A percentile compares a stretch with the other conserved stretches of the same genome.
These are phyloP conservation scores for Macadamia integrifolia DNA, from an alignment of 164 flowering plant species.

Conservation along the genomic window DNA sequence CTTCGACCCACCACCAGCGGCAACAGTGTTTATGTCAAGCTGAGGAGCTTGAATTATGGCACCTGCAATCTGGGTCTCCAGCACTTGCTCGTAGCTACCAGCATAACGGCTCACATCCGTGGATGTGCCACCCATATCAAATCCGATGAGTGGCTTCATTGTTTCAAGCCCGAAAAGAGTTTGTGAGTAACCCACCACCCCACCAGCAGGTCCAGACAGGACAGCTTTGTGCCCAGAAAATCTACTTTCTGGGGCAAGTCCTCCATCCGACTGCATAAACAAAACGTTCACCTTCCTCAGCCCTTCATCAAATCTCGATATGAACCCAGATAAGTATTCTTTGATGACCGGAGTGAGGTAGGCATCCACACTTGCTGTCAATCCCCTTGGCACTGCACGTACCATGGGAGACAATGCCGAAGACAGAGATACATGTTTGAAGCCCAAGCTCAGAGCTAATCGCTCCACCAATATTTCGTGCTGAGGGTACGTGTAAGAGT, in stretches of 20 bases:
- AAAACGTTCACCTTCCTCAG: conserved; percentile 71
- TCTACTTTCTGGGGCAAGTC: conserved; percentile 90
- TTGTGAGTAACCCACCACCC: conserved; percentile 97
- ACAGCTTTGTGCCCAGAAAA: conserved; percentile 99
- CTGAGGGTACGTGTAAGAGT: conserved; percentile 85
- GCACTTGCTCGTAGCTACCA: conserved; percentile 83
- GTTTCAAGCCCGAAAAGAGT: conserved; percentile 87
- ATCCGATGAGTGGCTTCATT: conserved; percentile 87
- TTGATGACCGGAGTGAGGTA: conserved; percentile 93
- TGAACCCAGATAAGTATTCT: conserved; percentile 84
- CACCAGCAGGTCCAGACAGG: conserved; percentile 98
- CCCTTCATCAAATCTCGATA: conserved; percentile 81
- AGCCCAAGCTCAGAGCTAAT: conserved; percentile 74
- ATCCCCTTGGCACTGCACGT: conserved; percentile 97
- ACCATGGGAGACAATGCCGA: conserved; percentile 96
- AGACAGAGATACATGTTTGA: conserved; percentile 84
- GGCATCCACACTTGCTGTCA: conserved; percentile 97
- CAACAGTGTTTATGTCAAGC: conserved; percentile 95
- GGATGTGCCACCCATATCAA: conserved; percentile 99
- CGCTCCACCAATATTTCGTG: conserved; percentile 68
- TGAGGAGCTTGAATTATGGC: conserved; percentile 96
- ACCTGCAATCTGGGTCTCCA: conserved; percentile 96
- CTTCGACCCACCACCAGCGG: conserved; percentile 99
- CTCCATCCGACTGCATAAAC: conserved; percentile 99
- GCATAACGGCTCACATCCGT: conserved; percentile 98